Percentiles rank a stretch among this genome's conserved stretches.
phyloP scores from a whole-genome alignment of 179 eudicot species.

The Camellia oleifera region DNA sequence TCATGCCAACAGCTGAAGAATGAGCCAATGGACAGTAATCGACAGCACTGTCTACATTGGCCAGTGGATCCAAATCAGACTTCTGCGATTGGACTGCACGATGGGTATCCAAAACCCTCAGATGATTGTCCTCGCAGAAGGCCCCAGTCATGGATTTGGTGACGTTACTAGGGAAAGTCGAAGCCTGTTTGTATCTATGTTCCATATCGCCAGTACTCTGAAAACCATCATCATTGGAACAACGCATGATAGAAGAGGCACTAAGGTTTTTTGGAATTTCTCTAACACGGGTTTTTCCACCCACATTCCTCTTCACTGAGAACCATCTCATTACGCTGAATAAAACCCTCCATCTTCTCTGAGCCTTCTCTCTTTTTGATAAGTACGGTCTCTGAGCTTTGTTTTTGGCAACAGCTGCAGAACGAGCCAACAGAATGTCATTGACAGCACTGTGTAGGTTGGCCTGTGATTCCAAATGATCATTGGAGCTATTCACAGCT shows the following conservation, averaged over 20 bases:
- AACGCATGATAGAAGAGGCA: no score
- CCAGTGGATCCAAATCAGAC: slow-evolving; percentile 13
- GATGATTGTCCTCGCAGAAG: no score
- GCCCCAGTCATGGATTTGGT: no score
- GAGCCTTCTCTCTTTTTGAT: slow-evolving; percentile 32
- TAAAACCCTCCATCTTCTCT: slow-evolving; percentile 72
- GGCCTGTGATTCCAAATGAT: slow-evolving; percentile 23
- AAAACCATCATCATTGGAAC: no score
- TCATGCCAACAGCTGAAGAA: slow-evolving; percentile 14
- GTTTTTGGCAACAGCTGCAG: slow-evolving; percentile 16
- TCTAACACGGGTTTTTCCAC: slow-evolving; percentile 10
- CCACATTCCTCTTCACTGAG: slow-evolving; percentile 47
- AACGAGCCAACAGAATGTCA: slow-evolving; percentile 19
- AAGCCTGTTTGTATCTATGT: no score
- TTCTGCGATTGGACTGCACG: no score
- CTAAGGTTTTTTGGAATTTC: neutral
- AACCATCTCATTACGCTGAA: slow-evolving; percentile 55
- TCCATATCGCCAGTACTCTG: no score
- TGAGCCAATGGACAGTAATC: slow-evolving; percentile 20
- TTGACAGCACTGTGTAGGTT: slow-evolving; percentile 19
- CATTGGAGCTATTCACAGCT: slow-evolving; percentile 32
- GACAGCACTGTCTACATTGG: slow-evolving; percentile 15
- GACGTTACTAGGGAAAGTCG: no score
- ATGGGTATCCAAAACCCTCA: no score
- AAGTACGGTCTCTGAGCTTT: slow-evolving; percentile 1